Percentiles rank a stretch among this genome's conserved stretches.
Conservation (phyloP, 78 protist genomes). For the Blattamonas nauphoetae region DNA sequence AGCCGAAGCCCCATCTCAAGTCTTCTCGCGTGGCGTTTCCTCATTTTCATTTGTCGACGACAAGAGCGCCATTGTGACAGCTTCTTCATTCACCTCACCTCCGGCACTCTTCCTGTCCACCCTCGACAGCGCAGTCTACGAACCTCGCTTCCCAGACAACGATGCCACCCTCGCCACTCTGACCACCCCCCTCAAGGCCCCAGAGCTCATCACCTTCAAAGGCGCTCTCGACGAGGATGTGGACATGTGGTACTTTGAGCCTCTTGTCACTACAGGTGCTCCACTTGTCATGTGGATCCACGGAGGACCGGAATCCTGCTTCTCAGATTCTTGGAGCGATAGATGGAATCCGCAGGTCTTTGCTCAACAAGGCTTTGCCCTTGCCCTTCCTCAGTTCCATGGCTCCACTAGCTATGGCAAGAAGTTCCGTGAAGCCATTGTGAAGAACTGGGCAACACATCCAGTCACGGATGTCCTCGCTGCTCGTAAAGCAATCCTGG, state of each 20-base stretch:
- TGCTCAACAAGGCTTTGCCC: neutral
- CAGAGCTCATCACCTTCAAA: neutral
- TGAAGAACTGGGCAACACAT: neutral
- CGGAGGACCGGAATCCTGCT: neutral
- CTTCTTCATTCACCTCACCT: too few species aligned
- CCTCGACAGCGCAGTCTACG: too few species aligned
- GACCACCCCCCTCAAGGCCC: neutral
- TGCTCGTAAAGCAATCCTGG: neutral
- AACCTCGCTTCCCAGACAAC: neutral
- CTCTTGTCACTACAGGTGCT: neutral
- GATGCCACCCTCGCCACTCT: neutral
- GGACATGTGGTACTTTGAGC: neutral
- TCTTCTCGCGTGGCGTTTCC: too few species aligned
- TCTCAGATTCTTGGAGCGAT: neutral
- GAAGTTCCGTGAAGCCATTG: neutral
- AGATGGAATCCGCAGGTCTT: neutral
- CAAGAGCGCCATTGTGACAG: too few species aligned
- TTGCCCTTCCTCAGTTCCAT: neutral
- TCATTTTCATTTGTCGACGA: too few species aligned
- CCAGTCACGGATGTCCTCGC: neutral
- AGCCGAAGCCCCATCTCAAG: neutral
- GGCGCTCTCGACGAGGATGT: neutral
- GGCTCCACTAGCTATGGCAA: neutral
- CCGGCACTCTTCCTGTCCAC: too few species aligned
- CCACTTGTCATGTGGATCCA: neutral